Percentiles rank a stretch among this genome's conserved stretches.
Conservation (phyloP, 495 filamentous ascomycete genomes). For the Talaromyces stipitatus region DNA sequence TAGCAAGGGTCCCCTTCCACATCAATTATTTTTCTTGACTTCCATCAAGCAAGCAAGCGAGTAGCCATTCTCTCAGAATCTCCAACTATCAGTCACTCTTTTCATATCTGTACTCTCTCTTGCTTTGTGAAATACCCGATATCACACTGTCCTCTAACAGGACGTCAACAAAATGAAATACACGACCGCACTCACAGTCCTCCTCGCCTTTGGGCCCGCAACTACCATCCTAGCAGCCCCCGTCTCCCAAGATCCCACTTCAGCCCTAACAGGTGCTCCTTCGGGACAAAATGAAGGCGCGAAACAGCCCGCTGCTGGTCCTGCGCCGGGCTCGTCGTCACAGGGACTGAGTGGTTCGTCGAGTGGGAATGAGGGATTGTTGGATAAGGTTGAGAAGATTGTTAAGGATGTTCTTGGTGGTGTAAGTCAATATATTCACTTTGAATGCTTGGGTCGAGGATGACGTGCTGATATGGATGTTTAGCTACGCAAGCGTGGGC, state of each 20-base stretch:
- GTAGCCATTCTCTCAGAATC: constrained; percentile 8
- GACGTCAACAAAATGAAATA: constrained; percentile 22
- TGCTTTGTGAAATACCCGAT: not conserved
- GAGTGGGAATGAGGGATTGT: not conserved
- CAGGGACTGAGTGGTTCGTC: not conserved
- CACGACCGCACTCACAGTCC: constrained; percentile 27
- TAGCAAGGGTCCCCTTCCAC: constrained; percentile 13
- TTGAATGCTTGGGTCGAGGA: not conserved
- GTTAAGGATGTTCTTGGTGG: constrained; percentile 1
- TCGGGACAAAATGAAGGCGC: not conserved
- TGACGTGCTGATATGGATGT: not conserved
- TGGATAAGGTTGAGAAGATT: constrained; percentile 6
- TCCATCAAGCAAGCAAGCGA: constrained; percentile 7
- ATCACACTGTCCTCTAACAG: no score
- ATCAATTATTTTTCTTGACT: constrained; percentile 17
- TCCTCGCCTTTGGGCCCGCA: constrained; percentile 26
- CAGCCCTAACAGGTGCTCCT: not conserved
- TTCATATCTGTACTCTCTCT: not conserved
- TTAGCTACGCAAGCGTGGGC: constrained; percentile 7
- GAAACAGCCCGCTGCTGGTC: not conserved
- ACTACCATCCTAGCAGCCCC: constrained; percentile 24
- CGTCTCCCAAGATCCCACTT: constrained; percentile 5
- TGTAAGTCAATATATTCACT: not conserved
- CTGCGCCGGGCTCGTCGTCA: not conserved
- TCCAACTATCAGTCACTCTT: constrained; percentile 13